Evolutionary conservation across 139 green algal genomes (phyloP).

Genomic region (Chlamydomonas eustigma): DNA sequence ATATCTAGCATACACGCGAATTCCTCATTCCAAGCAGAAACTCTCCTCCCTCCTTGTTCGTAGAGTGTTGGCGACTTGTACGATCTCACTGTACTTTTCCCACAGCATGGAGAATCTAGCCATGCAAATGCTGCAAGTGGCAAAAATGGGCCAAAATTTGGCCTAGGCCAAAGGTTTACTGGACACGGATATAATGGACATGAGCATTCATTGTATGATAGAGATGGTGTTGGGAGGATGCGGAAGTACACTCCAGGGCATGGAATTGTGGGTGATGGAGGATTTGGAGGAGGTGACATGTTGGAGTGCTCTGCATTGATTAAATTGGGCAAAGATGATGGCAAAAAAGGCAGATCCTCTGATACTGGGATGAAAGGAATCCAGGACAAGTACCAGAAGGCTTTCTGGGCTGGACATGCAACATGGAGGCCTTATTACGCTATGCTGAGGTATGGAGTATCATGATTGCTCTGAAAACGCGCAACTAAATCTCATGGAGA

Average conservation of each 20-base stretch:
- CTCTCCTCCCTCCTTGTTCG: no score
- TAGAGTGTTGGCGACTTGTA: conserved; percentile 33
- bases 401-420: conserved; percentile 30
- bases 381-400: background rate
- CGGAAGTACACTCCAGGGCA: conserved; percentile 28
- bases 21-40: no score
- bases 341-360: background rate
- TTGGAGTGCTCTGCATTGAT: conserved; percentile 34
- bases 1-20: no score
- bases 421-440: conserved; percentile 43
- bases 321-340: conserved; percentile 9
- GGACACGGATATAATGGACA: no score
- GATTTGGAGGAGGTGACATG: conserved; percentile 29
- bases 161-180: no score
- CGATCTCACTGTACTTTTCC: conserved; percentile 38
- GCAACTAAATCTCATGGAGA: no score
- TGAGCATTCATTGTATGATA: no score
- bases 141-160: no score
- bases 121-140: no score
- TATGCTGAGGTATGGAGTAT: conserved; percentile 35
- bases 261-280: conserved; percentile 22
- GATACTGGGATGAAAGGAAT: no score
- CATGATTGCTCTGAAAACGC: no score
- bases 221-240: no score
- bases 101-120: conserved; percentile 5